Evolutionary conservation across 768 basidiomycete genomes (phyloP), one percentile per base, ranked within the genome.

Genomic region (Sutorius australiensis): DNA sequence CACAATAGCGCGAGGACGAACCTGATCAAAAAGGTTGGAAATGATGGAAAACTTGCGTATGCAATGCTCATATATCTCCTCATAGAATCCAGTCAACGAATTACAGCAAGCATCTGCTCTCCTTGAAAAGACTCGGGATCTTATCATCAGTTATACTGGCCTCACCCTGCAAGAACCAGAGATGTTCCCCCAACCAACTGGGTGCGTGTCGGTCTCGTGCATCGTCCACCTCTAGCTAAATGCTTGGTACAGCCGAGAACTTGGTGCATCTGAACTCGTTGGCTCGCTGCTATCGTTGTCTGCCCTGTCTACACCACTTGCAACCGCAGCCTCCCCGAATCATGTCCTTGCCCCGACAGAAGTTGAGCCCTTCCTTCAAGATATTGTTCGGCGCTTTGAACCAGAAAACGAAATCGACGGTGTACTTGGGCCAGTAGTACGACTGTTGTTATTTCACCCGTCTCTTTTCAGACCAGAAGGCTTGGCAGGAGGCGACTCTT

Each of bases 181-280:
- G 36, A 95, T 98, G 87, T 98, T 99, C 60, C 89, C 92, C 44
- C 92, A 97, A 60, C 95, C 94, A 10, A 50, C 70, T 48, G 80
- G 82, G 93, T 90, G 68, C 54, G 80, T 74, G 24, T 43, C 19
- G 45, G 32, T 16, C 24, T 7, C 16, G 19, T 47, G 32, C 13
- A 34, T 36, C 31, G 40, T 21, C 14, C 31, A 24, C n/a, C 19
- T 34, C 24, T 44, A 13, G 19, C 44, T 48, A 51, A 30, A 66
- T 50, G 24, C 21, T 33, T 36, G 17, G 6, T 33, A 33, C 51
- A 91, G 89, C 8, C 87, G 86, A 63, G 74, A 75, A 1, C 71
- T 89, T 46, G 95, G 95, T 12, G 75, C 90, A 1, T 72, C 80
- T 16, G 97, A 98, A 65, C 80, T 98, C 32, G 77, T 93, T n/a